Evolutionary conservation across 441 rosid genomes (phyloP), one percentile per base, ranked within the genome.

Genomic region (Erodium trifolium): DNA sequence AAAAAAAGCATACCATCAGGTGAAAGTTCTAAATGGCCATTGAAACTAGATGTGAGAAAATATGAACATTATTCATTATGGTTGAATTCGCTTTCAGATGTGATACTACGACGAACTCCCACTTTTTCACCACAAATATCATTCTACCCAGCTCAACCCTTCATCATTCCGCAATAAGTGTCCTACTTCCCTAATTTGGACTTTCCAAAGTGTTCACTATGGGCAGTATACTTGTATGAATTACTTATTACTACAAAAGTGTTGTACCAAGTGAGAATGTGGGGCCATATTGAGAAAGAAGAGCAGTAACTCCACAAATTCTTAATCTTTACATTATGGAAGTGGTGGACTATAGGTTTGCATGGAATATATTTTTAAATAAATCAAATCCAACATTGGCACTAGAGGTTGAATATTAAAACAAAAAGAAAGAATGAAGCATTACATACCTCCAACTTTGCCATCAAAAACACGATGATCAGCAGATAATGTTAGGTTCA

Each of bases 381-480:
- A 53, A 53, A 53, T 14, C 18, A 53, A 53, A 53, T 14, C 19
- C 19, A 53, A 53, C 60, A 5, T n/a, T 5, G 8, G 60, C 60
- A 23, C 13, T 17, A 14, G 5, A 53, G 7, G 60, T 14, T 12
- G 51, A 57, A 63, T 31, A 16, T 51, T 35, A 63, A 57, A 23
- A 23, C 27, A 23, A 23, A 23, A 23, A 23, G 27, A 23, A 23
- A 23, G 27, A 23, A 23, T 23, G 27, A 23, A 23, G 27, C 27
- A 23, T 23, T 23, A 23, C 78, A 27, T 71, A 94, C 99, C 94
- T 87, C 87, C 96, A 70, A 87, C 93, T 87, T 88, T 84, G 81
- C 98, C 98, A 67, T 90, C 93, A 80, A 92, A 92, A 69, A 94
- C 89, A 31, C 98, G 92, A 79, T 94, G 97, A 77, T 90, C 99